Base-by-base conservation (phyloP, 176 grass and related monocot genomes). In the Avena sativa region DNA sequence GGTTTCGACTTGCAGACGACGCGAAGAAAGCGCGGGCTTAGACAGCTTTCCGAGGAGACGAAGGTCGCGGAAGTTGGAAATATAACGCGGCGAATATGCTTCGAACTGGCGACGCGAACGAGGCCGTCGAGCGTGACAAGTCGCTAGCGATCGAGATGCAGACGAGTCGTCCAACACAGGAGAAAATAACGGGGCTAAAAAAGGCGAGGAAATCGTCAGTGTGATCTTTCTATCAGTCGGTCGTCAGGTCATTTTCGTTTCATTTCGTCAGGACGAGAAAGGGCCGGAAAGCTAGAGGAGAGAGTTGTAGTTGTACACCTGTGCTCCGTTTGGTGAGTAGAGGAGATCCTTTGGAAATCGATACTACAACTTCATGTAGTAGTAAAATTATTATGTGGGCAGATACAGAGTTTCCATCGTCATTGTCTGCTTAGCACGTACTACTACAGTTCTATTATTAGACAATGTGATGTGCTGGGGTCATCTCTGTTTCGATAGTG, bases 21-120 rank as follows among this genome's bases (percentile, higher is more conserved):
- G 16, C 32, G 30, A 48, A 53, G 59, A 46, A 12, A 53, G 12
- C 40, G 4, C 17, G 19, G 28, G 20, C 8, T 2, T 68, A 36
- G 44, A 77, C 86, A 77, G 60, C 60, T 78, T 71, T 49, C 52
- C 21, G 10, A 9, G 21, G 14, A 23, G 6, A 4, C 38, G 5
- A 40, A 40, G 38, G 38, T 6, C 36, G 36, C 36, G 36, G 36
- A 4, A 38, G 36, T 38, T 10, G 67, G 83, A 60, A n/a, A n/a
- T n/a, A 91, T 91, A 91, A 25, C 9, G 74, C 32, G 66, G n/a
- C 21, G 85, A 67, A 86, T 86, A 86, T 89, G 83, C 87, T 40
- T 9, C 43, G 0, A 53, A 32, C 28, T 3, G 74, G 64, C 44
- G 30, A 20, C 5, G 2, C 9, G 3, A 1, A 9, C 1, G 6